Conservation (phyloP, 1,139 yeast species). For the Zygosaccharomyces sapae region DNA sequence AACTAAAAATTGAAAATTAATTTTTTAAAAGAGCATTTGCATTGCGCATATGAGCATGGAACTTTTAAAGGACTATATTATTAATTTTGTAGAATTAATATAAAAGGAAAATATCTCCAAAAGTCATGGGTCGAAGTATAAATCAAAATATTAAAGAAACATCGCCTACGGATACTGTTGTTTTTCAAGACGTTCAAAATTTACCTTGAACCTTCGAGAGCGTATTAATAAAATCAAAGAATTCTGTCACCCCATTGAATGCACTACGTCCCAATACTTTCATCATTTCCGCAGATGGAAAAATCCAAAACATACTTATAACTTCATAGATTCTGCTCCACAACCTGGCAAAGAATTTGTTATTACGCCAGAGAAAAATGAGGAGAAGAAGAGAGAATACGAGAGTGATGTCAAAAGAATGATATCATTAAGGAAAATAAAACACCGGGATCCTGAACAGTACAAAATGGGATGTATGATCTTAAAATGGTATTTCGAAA, state of each 20-base stretch:
- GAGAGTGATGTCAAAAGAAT: conserved; percentile 1
- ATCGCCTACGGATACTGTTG: no score
- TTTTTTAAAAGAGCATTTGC: conserved; percentile 4
- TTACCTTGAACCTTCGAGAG: not conserved
- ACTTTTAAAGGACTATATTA: not conserved
- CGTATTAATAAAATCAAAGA: not conserved
- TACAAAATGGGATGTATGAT: conserved; percentile 8
- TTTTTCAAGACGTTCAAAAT: not conserved
- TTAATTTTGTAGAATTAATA: conserved; percentile 1
- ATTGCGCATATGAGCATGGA: no score
- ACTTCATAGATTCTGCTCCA: not conserved
- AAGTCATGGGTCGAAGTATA: not conserved
- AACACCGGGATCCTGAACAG: conserved; percentile 1
- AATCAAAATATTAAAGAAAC: not conserved
- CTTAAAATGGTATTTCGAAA: conserved; percentile 7
- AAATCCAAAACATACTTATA: not conserved
- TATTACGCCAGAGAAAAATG: not conserved
- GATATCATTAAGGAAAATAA: not conserved
- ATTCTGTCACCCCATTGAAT: not conserved
- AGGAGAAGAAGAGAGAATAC: conserved; percentile 1
- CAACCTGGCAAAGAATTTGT: not conserved
- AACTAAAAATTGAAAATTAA: conserved; percentile 2
- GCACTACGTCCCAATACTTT: not conserved
- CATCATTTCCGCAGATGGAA: not conserved
- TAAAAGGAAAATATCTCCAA: no score